Conservation (phyloP, 1,284 basidiomycete genomes). For the Ceratobasidium sp. region DNA sequence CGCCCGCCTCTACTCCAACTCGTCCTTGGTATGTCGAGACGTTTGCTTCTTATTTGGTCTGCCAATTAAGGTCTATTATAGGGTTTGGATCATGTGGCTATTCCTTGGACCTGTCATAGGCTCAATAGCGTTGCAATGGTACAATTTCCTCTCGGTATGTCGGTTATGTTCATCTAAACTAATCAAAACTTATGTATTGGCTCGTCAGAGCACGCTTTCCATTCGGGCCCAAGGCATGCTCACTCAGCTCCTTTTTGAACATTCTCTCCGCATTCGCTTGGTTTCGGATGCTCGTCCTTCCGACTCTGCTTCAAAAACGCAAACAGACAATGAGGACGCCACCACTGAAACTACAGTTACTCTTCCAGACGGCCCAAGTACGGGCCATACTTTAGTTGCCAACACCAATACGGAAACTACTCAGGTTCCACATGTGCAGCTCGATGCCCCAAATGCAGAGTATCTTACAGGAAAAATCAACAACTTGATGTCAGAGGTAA, state of each 20-base stretch:
- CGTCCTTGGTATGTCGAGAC: slow-evolving; percentile 45
- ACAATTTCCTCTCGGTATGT: slow-evolving; percentile 43
- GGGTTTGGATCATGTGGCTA: slow-evolving; percentile 44
- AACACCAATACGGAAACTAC: slow-evolving; percentile 5
- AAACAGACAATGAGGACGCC: background rate
- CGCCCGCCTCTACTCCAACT: slow-evolving; percentile 11
- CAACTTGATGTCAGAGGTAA: slow-evolving; percentile 43
- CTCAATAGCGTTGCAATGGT: slow-evolving; percentile 41
- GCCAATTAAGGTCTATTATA: too few species aligned
- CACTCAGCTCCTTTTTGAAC: slow-evolving; percentile 51
- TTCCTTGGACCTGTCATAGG: slow-evolving; percentile 44
- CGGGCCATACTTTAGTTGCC: slow-evolving; percentile 20
- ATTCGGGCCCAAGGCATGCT: slow-evolving; percentile 44
- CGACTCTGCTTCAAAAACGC: background rate
- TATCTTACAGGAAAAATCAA: slow-evolving; percentile 44
- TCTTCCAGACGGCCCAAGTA: slow-evolving; percentile 7
- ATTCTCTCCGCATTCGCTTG: slow-evolving; percentile 72
- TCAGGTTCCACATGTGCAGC: background rate
- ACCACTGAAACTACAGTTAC: too few species aligned
- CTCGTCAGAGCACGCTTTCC: slow-evolving; percentile 29
- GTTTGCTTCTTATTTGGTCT: too few species aligned
- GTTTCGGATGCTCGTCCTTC: slow-evolving; percentile 13
- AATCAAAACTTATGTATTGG: background rate
- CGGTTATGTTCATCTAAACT: background rate
- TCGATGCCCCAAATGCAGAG: background rate